These are phyloP conservation scores for Calonectria multiphialidica DNA, from an alignment of 2,329 filamentous ascomycete genomes.

Conservation along the genomic window DNA sequence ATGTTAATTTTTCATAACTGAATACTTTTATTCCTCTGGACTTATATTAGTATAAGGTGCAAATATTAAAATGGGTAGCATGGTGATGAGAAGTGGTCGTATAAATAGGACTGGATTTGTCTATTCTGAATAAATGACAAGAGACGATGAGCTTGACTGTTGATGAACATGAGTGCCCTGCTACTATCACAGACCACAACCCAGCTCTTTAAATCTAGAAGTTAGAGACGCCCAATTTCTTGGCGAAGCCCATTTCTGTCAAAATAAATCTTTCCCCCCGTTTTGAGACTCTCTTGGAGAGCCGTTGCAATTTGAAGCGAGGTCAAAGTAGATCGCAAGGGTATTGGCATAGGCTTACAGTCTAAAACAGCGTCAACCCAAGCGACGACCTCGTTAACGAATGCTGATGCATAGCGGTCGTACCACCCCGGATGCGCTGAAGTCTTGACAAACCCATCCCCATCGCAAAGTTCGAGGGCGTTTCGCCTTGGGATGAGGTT, in stretches of 20 bases:
- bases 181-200: too few relatives aligned
- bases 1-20: too few relatives aligned
- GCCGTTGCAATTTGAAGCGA: background rate
- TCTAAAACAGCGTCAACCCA: background rate
- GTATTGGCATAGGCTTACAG: background rate
- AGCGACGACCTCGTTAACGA: background rate
- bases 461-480: background rate
- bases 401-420: background rate
- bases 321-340: background rate
- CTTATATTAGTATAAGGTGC: too few relatives aligned
- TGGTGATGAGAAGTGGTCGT: too few relatives aligned
- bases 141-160: too few relatives aligned
- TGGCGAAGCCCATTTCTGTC: background rate
- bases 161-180: too few relatives aligned
- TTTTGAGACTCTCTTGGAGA: background rate
- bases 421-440: background rate
- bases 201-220: too few relatives aligned
- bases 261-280: background rate
- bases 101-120: too few relatives aligned
- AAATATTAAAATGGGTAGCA: too few relatives aligned
- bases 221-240: background rate
- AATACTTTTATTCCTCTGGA: too few relatives aligned
- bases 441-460: background rate
- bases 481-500: background rate
- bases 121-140: too few relatives aligned